Evolutionary conservation across 2,329 filamentous ascomycete genomes (phyloP).

Genomic region (Diaporthe helianthi): DNA sequence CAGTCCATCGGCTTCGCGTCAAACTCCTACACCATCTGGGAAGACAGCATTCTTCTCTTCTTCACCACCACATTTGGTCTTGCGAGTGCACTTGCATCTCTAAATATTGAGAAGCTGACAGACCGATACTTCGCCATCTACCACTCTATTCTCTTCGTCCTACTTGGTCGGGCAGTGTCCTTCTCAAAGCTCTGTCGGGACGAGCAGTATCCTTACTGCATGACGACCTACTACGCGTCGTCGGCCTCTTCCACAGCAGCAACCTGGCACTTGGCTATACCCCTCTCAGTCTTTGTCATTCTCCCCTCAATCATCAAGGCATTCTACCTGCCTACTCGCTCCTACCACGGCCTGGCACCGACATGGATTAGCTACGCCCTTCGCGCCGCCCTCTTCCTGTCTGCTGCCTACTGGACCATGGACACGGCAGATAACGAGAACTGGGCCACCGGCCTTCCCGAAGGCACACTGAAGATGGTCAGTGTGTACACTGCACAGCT

Average conservation of each 20-base stretch:
- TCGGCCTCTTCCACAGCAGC: slow-evolving; percentile 91
- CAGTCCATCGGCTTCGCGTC: slow-evolving; percentile 95
- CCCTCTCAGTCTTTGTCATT: slow-evolving; percentile 73
- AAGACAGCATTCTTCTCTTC: slow-evolving; percentile 92
- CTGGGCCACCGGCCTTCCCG: slow-evolving; percentile 71
- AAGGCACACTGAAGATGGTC: slow-evolving; percentile 71
- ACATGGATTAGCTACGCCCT: slow-evolving; percentile 85
- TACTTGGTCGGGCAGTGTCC: slow-evolving; percentile 80
- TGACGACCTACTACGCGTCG: slow-evolving; percentile 94
- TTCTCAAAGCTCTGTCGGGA: slow-evolving; percentile 93
- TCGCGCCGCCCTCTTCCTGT: slow-evolving; percentile 75
- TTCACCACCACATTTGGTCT: slow-evolving; percentile 89
- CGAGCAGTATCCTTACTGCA: slow-evolving; percentile 97
- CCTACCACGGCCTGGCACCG: slow-evolving; percentile 85
- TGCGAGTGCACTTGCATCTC: slow-evolving; percentile 74
- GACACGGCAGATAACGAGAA: slow-evolving; percentile 87
- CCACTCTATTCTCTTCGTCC: slow-evolving; percentile 83
- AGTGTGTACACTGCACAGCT: slow-evolving; percentile 82
- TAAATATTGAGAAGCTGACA: slow-evolving; percentile 70
- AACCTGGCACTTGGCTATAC: slow-evolving; percentile 84
- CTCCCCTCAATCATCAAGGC: slow-evolving; percentile 79
- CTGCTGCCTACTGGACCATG: slow-evolving; percentile 84
- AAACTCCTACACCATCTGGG: slow-evolving; percentile 99
- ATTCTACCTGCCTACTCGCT: slow-evolving; percentile 82
- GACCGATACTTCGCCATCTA: slow-evolving; percentile 81